phyloP scores from a whole-genome alignment of 768 basidiomycete species.

The Boletus speciosus region DNA sequence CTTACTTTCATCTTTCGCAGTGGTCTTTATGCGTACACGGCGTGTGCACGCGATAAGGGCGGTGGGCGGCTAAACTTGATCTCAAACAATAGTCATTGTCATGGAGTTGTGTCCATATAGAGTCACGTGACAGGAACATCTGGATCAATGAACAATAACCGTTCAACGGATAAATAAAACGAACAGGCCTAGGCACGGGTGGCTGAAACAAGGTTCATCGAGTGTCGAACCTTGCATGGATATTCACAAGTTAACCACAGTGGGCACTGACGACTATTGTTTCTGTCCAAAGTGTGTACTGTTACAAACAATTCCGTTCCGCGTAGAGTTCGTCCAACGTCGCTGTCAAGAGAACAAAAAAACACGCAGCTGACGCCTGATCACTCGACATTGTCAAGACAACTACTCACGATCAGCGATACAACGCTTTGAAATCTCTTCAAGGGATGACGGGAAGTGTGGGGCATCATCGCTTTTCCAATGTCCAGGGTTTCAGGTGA shows the following conservation, averaged over 20 bases:
- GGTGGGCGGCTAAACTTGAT: slow-evolving; percentile 7
- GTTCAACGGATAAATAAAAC: slow-evolving; percentile 1
- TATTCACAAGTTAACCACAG: slow-evolving; percentile 7
- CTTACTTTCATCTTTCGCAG: background rate
- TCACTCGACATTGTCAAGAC: background rate
- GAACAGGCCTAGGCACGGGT: background rate
- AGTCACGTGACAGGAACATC: slow-evolving; percentile 21
- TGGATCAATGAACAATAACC: slow-evolving; percentile 25
- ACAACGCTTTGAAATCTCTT: background rate
- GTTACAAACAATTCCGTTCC: background rate
- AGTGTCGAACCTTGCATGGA: background rate
- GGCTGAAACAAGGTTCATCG: slow-evolving; percentile 14
- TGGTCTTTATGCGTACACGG: slow-evolving; percentile 18
- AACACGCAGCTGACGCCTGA: background rate
- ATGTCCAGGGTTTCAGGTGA: slow-evolving; percentile 25
- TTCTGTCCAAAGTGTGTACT: background rate
- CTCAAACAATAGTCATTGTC: slow-evolving; percentile 31
- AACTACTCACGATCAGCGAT: slow-evolving; percentile 6
- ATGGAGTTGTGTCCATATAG: background rate
- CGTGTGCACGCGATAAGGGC: slow-evolving; percentile 3
- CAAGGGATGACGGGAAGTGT: background rate
- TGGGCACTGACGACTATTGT: slow-evolving; percentile 12
- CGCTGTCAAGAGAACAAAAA: slow-evolving; percentile 1
- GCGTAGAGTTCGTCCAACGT: background rate
- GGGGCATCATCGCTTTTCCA: slow-evolving; percentile 7